Conservation (phyloP, 306 rosid genomes). For the Prosopis cineraria region DNA sequence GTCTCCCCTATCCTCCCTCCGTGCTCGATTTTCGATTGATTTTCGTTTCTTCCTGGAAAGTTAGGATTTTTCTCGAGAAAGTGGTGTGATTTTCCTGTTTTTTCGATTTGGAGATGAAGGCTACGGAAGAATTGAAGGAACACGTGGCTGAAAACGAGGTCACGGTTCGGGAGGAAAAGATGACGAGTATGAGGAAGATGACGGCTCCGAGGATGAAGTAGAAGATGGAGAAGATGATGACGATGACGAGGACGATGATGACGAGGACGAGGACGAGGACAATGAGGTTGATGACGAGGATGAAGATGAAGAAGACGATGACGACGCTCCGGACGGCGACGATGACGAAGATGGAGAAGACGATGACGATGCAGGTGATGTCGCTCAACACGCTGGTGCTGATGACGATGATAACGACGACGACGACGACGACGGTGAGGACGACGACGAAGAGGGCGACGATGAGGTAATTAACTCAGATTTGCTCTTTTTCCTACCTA, state of each 20-base stretch:
- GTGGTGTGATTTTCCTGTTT: not conserved
- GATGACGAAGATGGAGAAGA: conserved; percentile 56
- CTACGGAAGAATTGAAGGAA: conserved; percentile 49
- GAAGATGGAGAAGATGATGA: conserved; percentile 57
- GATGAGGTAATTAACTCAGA: conserved; percentile 41
- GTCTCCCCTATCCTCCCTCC: conserved; percentile 33
- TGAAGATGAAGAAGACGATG: conserved; percentile 47
- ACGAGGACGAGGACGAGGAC: conserved; percentile 34
- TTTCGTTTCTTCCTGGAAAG: conserved; percentile 25
- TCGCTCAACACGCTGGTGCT: conserved; percentile 34
- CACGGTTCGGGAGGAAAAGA: conserved; percentile 31
- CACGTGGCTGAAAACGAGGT: conserved; percentile 57
- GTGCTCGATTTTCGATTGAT: conserved; percentile 38
- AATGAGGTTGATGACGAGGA: conserved; percentile 31
- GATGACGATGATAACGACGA: conserved; percentile 36
- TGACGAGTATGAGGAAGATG: conserved; percentile 42
- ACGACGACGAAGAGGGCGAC: conserved; percentile 25
- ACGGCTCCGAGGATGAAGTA: conserved; percentile 44
- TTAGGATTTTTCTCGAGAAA: conserved; percentile 25
- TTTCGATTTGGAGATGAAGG: conserved; percentile 57
- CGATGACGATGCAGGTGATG: conserved; percentile 42
- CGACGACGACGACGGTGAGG: conserved; percentile 7
- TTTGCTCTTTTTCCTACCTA: not conserved
- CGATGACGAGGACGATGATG: conserved; percentile 49
- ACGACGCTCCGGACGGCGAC: conserved; percentile 51